Evolutionary conservation across 192 early-diverging fungal genomes (phyloP), one percentile per base, ranked within the genome.

Genomic region (Phlyctochytrium arcticum): DNA sequence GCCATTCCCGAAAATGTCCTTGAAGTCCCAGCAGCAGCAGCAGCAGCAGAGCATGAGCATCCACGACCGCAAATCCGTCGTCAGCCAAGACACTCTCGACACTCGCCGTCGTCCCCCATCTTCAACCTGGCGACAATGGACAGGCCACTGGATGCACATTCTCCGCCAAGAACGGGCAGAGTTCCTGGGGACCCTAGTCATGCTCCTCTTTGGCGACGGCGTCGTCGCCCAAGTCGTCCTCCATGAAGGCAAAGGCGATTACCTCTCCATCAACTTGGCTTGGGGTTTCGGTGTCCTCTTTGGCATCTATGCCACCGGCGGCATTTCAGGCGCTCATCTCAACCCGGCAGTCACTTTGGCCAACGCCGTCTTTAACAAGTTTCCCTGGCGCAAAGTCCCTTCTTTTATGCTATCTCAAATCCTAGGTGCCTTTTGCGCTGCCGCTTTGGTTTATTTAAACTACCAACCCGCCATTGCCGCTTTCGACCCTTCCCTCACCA

Each of bases 291-390:
- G 70, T 5, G 62, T 75, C 9, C 19, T 71, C 8, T 47, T 75
- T 19, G 62, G 73, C 36, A 71, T 75, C 30, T 75, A 70, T 26
- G 47, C 48, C 7, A 39, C 55, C 27, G 73, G 36, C 9, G 37
- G 60, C 19, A 68, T 75, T 29, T 70, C 65, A 4, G 73, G 73
- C 9, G 73, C 71, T 9, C 73, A 75, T 44, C 48, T 75, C 10
- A 75, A 75, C 42, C 73, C 70, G 17, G 71, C 69, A 48, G 59
- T 73, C 19, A 58, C 71, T 4, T 31, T 74, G 30, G 48, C 21
- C 27, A 67, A 56, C 15, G 70, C 57, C 15, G 46, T 57, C n/a
- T 51, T 48, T 26, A 27, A 37, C 27, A 31, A 34, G 10, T 73
- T 73, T 37, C 53, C 61, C n/a, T 73, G 68, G 70, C 27, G 21